Conservation (phyloP, 345 rosid species). For the Populus alba region DNA sequence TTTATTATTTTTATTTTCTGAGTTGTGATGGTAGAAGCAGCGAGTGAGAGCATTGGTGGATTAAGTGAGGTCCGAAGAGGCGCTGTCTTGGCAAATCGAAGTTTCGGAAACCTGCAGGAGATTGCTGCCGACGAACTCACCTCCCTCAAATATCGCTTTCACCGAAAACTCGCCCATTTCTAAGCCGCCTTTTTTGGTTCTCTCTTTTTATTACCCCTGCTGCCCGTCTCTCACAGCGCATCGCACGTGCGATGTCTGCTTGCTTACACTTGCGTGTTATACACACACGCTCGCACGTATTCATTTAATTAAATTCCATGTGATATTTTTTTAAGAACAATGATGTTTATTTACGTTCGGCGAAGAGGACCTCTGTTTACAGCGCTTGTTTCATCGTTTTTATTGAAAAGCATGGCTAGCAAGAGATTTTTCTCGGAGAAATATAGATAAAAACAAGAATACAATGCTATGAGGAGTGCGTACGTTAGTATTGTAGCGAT, state of each 20-base stretch:
- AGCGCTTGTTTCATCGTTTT: not conserved
- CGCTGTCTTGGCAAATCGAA: slow-evolving; percentile 54
- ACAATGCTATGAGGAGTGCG: not conserved
- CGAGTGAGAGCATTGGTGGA: slow-evolving; percentile 33
- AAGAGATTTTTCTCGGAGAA: not conserved
- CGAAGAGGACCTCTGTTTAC: not conserved
- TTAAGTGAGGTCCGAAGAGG: slow-evolving; percentile 37
- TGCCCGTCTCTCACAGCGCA: not conserved
- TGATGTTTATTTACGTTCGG: not conserved
- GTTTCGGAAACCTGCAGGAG: slow-evolving; percentile 68
- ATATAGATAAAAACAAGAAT: not conserved
- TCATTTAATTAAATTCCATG: slow-evolving; percentile 26
- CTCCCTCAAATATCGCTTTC: slow-evolving; percentile 37
- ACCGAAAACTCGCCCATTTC: slow-evolving; percentile 72
- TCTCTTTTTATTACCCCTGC: not conserved
- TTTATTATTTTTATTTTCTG: not conserved
- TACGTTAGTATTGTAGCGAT: not conserved
- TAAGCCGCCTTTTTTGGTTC: slow-evolving; percentile 26
- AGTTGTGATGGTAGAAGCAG: slow-evolving; percentile 21
- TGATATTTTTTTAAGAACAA: slow-evolving; percentile 11
- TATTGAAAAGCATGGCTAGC: not conserved
- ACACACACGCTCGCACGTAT: slow-evolving; percentile 11
- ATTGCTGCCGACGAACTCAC: slow-evolving; percentile 32
- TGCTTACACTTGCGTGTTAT: slow-evolving; percentile 1
- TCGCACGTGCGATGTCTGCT: slow-evolving; percentile 7